phyloP scores from a whole-genome alignment of 805 yeast genomes.

The Middelhovenomyces tepae region DNA sequence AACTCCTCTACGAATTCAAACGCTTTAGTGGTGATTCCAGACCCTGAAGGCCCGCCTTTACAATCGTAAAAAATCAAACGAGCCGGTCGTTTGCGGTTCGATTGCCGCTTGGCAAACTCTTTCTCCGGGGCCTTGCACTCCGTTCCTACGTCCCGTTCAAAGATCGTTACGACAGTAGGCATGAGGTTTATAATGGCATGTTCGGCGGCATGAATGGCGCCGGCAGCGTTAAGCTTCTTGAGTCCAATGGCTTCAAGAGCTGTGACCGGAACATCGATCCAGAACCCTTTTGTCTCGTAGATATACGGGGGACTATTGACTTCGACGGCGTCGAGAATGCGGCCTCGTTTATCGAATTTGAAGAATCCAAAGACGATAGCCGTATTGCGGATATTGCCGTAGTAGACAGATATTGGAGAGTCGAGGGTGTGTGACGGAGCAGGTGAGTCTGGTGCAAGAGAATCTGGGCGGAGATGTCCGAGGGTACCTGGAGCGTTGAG shows the following conservation, averaged over 20 bases:
- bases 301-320: slow-evolving; percentile 80
- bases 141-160: slow-evolving; percentile 61
- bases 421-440: slow-evolving; percentile 23
- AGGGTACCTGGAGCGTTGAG: no score
- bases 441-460: no score
- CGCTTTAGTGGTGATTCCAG: slow-evolving; percentile 72
- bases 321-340: slow-evolving; percentile 88
- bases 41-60: slow-evolving; percentile 70
- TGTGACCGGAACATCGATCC: slow-evolving; percentile 76
- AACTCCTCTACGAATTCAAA: slow-evolving; percentile 70
- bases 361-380: slow-evolving; percentile 86
- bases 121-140: slow-evolving; percentile 98
- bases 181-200: slow-evolving; percentile 78
- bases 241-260: not conserved
- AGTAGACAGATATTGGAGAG: no score
- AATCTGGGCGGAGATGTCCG: no score
- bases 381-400: slow-evolving; percentile 65
- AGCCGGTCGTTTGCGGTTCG: slow-evolving; percentile 73
- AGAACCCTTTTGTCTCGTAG: slow-evolving; percentile 67
- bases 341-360: slow-evolving; percentile 65
- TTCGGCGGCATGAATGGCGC: slow-evolving; percentile 93
- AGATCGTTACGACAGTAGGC: slow-evolving; percentile 64
- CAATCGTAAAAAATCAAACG: slow-evolving; percentile 70
- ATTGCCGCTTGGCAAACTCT: slow-evolving; percentile 74
- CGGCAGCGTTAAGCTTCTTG: slow-evolving; percentile 50